Conservation (phyloP, 345 rosid species). For the Capsella bursapastoris region DNA sequence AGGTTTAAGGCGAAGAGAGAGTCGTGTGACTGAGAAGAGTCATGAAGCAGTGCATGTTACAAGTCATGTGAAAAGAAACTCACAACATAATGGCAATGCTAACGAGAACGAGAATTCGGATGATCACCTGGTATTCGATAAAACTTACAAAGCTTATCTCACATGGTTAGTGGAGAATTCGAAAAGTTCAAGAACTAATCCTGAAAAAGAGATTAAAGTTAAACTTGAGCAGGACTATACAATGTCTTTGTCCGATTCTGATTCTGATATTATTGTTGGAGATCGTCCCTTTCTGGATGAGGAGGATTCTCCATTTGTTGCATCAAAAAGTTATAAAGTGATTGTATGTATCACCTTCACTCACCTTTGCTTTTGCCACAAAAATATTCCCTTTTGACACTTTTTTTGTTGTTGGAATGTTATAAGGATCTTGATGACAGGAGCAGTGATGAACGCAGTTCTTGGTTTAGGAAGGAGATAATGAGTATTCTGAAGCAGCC, state of each 20-base stretch:
- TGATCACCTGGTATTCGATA: constrained; percentile 22
- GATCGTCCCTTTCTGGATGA: constrained; percentile 42
- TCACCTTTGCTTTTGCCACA: background rate
- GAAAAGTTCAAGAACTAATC: background rate
- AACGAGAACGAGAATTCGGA: constrained; percentile 17
- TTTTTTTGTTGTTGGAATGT: constrained; percentile 33
- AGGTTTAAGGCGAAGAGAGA: constrained; percentile 18
- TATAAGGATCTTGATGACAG: constrained; percentile 42
- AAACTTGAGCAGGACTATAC: constrained; percentile 41
- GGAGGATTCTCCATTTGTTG: constrained; percentile 50
- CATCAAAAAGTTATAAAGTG: constrained; percentile 38
- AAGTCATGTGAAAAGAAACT: constrained; percentile 11
- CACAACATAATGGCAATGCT: background rate
- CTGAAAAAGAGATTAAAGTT: constrained; percentile 26
- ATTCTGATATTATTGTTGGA: constrained; percentile 54
- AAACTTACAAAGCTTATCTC: constrained; percentile 28
- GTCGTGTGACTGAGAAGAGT: constrained; percentile 5
- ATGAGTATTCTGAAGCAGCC: constrained; percentile 53
- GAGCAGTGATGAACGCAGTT: constrained; percentile 34
- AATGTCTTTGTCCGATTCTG: constrained; percentile 54
- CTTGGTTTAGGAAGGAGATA: constrained; percentile 57
- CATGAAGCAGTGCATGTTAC: background rate
- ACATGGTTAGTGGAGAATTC: constrained; percentile 27
- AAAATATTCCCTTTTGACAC: background rate
- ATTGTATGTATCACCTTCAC: constrained; percentile 39